Percentiles rank a stretch among this genome's conserved stretches.
These are phyloP conservation scores for Xylaria sp. DNA, from an alignment of 2,329 filamentous ascomycete genomes.

Conservation along the genomic window DNA sequence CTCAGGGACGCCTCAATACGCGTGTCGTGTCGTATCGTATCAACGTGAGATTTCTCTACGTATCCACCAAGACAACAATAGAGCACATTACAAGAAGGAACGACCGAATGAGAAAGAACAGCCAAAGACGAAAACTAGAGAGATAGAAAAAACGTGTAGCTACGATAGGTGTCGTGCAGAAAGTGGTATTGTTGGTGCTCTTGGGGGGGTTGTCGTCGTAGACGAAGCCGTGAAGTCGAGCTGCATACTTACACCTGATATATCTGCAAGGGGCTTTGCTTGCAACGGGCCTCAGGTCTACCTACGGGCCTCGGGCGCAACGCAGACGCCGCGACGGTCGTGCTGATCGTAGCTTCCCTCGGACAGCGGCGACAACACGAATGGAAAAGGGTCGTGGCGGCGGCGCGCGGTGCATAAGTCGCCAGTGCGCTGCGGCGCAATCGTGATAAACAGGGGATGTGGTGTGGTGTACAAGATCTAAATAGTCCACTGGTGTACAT, in stretches of 20 bases:
- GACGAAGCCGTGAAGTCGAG: constrained; percentile 3
- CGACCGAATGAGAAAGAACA: no score
- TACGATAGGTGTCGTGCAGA: background rate
- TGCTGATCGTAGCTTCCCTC: background rate
- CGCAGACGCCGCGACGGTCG: background rate
- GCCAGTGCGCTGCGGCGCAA: constrained; percentile 1
- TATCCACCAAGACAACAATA: background rate
- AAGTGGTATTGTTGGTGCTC: background rate
- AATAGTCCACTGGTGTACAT: background rate
- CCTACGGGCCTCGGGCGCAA: constrained; percentile 18
- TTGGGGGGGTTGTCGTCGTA: background rate
- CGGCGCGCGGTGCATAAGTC: background rate
- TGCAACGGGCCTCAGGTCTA: constrained; percentile 12
- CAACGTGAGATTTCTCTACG: background rate
- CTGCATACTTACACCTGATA: constrained; percentile 22
- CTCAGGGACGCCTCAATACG: background rate
- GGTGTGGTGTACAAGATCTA: constrained; percentile 8
- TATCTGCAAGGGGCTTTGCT: constrained; percentile 17
- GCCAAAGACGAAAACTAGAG: no score
- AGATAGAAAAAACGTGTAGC: background rate
- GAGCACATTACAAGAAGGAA: background rate
- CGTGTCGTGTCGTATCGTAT: background rate
- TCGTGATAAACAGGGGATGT: constrained; percentile 9
- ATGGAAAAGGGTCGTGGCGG: constrained; percentile 4
- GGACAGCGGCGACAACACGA: background rate